Evolutionary conservation across 1,284 basidiomycete genomes (phyloP).

Genomic region (Lentinus polychrous): DNA sequence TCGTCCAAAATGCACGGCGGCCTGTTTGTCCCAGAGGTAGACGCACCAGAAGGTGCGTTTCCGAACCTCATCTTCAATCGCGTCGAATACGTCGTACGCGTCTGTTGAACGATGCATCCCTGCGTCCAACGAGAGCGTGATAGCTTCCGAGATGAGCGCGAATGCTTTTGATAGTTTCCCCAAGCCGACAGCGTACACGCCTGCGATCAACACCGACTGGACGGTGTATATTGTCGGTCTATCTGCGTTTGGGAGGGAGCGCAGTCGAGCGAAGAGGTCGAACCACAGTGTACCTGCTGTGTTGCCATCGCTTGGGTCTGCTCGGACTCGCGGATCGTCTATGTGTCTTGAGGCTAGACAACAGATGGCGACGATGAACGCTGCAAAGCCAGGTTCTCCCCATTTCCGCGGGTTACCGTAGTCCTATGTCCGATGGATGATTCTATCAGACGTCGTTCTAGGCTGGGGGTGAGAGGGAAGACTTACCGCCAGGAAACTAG

Average conservation of each 20-base stretch:
- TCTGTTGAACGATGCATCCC: constrained; percentile 83
- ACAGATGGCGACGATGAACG: constrained; percentile 85
- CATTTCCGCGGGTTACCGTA: constrained; percentile 89
- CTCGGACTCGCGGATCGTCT: constrained; percentile 81
- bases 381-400: constrained; percentile 88
- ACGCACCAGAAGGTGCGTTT: constrained; percentile 93
- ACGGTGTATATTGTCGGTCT: constrained; percentile 85
- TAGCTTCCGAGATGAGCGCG: constrained; percentile 74
- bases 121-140: constrained; percentile 79
- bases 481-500: constrained; percentile 75
- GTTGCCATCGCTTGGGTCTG: constrained; percentile 71
- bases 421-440: constrained; percentile 42
- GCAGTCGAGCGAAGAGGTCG: constrained; percentile 75
- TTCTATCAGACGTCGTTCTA: no score
- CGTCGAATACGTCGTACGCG: constrained; percentile 83
- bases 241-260: constrained; percentile 83
- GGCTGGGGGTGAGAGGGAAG: no score
- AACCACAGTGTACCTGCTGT: constrained; percentile 89
- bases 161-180: constrained; percentile 85
- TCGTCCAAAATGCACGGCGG: constrained; percentile 77
- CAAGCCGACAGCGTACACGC: constrained; percentile 82
- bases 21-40: constrained; percentile 90
- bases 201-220: constrained; percentile 81
- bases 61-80: constrained; percentile 81
- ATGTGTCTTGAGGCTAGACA: constrained; percentile 86